A percentile compares a stretch with the other conserved stretches of the same genome.
Evolutionary conservation across 2,329 filamentous ascomycete genomes (phyloP).

Genomic region (Onygena corvina): DNA sequence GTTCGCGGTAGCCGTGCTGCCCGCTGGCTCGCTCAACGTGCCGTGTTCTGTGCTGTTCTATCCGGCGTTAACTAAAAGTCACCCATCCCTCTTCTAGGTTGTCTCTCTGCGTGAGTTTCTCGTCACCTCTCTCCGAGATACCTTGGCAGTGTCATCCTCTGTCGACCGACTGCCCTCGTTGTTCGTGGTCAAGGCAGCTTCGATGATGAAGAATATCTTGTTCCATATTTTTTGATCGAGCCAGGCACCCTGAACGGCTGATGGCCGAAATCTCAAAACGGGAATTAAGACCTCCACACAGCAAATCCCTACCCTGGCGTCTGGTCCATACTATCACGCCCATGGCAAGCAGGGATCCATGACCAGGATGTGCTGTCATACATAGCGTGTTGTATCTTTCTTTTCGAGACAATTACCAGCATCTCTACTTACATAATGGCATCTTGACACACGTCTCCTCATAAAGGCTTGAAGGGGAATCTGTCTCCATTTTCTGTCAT

Average conservation of each 20-base stretch:
- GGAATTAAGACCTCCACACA: not conserved
- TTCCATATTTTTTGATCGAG: not conserved
- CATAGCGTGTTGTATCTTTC: constrained; percentile 1
- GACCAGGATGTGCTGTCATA: not conserved
- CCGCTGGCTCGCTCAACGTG: not conserved
- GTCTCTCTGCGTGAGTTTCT: too few relatives aligned
- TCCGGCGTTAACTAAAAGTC: too few relatives aligned
- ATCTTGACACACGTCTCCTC: not conserved
- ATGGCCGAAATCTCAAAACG: not conserved
- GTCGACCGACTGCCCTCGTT: not conserved
- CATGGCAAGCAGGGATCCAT: constrained; percentile 4
- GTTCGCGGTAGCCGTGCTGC: not conserved
- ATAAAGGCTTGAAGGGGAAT: not conserved
- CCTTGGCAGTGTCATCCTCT: not conserved
- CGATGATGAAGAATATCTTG: too few relatives aligned
- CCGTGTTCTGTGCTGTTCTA: not conserved
- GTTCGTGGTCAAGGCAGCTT: too few relatives aligned
- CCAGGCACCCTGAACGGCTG: not conserved
- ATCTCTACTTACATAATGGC: not conserved
- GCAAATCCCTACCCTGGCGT: constrained; percentile 4
- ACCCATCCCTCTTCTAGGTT: not conserved
- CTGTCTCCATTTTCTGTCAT: too few relatives aligned
- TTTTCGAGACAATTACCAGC: constrained; percentile 1
- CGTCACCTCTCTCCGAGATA: not conserved
- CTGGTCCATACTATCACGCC: not conserved